Evolutionary conservation across 371 early-diverging fungal genomes (phyloP).

Genomic region (Mucor indicus): DNA sequence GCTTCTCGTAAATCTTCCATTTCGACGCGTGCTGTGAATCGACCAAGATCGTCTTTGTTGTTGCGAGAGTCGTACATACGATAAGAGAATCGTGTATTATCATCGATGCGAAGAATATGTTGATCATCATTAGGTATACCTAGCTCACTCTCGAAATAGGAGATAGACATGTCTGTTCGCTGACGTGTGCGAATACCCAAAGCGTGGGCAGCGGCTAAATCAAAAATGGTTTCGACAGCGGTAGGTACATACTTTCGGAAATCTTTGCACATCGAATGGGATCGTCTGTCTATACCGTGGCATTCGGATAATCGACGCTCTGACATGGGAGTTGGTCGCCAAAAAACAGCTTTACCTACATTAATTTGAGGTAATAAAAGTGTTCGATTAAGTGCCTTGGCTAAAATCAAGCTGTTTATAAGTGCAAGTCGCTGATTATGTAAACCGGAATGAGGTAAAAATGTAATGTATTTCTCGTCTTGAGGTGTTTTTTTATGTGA

Average conservation of each 20-base stretch:
- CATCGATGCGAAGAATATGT: slow-evolving; percentile 30
- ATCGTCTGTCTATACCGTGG: background rate
- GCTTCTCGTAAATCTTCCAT: slow-evolving; percentile 30
- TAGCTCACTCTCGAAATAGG: slow-evolving; percentile 20
- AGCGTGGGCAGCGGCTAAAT: slow-evolving; percentile 20
- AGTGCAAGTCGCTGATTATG: slow-evolving; percentile 55
- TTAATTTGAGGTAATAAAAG: slow-evolving; percentile 48
- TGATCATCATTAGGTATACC: slow-evolving; percentile 11
- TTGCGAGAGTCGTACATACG: slow-evolving; percentile 40
- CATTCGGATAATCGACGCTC: slow-evolving; percentile 12
- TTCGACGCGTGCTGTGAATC: slow-evolving; percentile 27
- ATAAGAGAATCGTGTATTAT: slow-evolving; percentile 39
- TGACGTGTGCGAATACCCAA: slow-evolving; percentile 29
- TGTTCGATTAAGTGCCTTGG: slow-evolving; percentile 54
- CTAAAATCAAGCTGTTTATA: slow-evolving; percentile 52
- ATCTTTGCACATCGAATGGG: slow-evolving; percentile 23
- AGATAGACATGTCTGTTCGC: slow-evolving; percentile 26
- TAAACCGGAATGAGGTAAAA: slow-evolving; percentile 58
- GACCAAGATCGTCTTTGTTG: slow-evolving; percentile 13
- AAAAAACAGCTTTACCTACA: slow-evolving; percentile 32
- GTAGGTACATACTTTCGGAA: slow-evolving; percentile 39
- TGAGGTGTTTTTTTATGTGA: background rate
- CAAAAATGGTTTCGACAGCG: slow-evolving; percentile 36
- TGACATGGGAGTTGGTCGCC: slow-evolving; percentile 14
- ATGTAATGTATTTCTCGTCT: slow-evolving; percentile 43